Conservation (phyloP, 805 yeast species). For the Myxozyma nipponensis region DNA sequence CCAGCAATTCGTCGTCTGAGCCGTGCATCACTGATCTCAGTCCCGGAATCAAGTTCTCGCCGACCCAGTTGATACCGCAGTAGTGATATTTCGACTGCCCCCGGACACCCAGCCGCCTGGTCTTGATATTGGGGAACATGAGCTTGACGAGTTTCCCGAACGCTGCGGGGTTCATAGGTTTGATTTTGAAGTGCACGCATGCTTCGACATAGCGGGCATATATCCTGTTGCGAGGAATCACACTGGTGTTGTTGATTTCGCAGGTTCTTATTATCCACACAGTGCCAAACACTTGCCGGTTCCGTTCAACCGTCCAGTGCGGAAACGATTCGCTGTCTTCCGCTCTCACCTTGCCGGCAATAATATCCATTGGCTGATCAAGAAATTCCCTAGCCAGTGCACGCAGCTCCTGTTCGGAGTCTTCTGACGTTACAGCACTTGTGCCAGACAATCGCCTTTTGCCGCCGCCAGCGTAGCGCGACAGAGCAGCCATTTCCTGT, state of each 20-base stretch:
- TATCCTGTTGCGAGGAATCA: constrained; percentile 62
- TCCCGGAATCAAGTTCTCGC: constrained; percentile 31
- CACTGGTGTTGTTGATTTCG: constrained; percentile 47
- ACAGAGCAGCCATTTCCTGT: neutral
- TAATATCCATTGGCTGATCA: constrained; percentile 23
- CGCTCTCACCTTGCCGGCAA: constrained; percentile 29
- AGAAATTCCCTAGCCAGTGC: constrained; percentile 23
- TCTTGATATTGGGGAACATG: constrained; percentile 61
- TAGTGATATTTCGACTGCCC: constrained; percentile 83
- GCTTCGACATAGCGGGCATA: constrained; percentile 60
- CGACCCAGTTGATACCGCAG: constrained; percentile 61
- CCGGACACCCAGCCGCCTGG: constrained; percentile 76
- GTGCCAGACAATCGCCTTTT: constrained; percentile 8
- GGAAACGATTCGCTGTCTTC: constrained; percentile 21
- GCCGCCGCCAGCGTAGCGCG: neutral
- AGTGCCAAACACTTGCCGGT: constrained; percentile 70
- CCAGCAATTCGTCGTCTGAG: neutral
- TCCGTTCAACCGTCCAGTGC: constrained; percentile 32
- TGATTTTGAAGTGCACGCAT: constrained; percentile 52
- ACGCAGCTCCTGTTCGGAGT: constrained; percentile 29
- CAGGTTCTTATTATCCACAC: constrained; percentile 72
- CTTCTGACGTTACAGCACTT: constrained; percentile 14
- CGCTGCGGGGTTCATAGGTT: constrained; percentile 69
- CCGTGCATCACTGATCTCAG: neutral
- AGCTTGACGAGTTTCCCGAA: constrained; percentile 71